Conservation (phyloP, 352 stramenopile genomes). For the Pythium guiyangense region DNA sequence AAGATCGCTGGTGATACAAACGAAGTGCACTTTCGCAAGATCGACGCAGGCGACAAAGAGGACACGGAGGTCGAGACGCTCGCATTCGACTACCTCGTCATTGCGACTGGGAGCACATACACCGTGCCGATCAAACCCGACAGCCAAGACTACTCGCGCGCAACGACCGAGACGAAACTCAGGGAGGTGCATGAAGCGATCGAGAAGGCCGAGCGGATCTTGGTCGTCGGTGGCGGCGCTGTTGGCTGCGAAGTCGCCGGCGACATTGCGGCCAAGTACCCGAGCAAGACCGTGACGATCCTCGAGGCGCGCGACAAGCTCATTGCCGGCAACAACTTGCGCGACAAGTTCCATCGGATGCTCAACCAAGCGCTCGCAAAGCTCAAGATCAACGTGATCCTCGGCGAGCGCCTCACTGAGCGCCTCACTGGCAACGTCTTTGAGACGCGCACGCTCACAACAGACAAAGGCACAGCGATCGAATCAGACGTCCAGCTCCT, state of each 20-base stretch:
- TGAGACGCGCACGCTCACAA: slow-evolving; percentile 29
- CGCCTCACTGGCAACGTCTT: slow-evolving; percentile 29
- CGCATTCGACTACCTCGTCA: slow-evolving; percentile 53
- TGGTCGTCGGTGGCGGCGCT: slow-evolving; percentile 46
- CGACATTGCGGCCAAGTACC: slow-evolving; percentile 38
- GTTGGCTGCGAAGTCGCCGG: slow-evolving; percentile 52
- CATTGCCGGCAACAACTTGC: too few species aligned
- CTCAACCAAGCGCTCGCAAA: too few species aligned
- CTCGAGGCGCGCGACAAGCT: slow-evolving; percentile 29
- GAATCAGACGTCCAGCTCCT: slow-evolving; percentile 46
- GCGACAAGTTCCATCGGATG: too few species aligned
- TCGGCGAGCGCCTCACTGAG: slow-evolving; percentile 41
- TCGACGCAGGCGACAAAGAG: slow-evolving; percentile 28
- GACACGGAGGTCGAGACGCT: slow-evolving; percentile 23
- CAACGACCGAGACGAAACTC: slow-evolving; percentile 21
- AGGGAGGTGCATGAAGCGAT: slow-evolving; percentile 26
- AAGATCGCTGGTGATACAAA: slow-evolving; percentile 25
- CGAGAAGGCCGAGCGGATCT: slow-evolving; percentile 32
- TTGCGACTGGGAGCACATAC: slow-evolving; percentile 61
- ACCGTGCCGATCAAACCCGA: slow-evolving; percentile 51
- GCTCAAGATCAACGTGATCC: too few species aligned
- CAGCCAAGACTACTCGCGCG: slow-evolving; percentile 16
- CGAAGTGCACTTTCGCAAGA: slow-evolving; percentile 31
- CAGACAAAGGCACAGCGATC: slow-evolving; percentile 40
- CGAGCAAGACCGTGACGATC: slow-evolving; percentile 51